These are phyloP conservation scores for Trichoderma pleuroti DNA, from an alignment of 2,329 filamentous ascomycete species.

Conservation along the genomic window DNA sequence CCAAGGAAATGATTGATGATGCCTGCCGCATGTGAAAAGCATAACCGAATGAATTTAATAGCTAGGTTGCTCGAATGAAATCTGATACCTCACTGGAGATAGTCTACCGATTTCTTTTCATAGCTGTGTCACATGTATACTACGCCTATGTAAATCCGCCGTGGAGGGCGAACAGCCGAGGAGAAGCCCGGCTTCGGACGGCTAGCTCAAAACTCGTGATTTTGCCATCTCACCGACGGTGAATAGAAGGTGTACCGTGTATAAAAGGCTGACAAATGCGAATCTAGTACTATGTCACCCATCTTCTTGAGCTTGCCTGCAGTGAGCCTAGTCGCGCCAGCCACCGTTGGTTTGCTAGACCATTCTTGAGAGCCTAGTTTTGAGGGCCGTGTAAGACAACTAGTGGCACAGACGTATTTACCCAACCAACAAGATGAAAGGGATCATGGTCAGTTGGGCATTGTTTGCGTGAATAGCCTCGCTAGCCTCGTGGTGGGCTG, in stretches of 20 bases:
- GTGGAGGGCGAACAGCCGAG: neutral
- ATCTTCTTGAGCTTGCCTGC: neutral
- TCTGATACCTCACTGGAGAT: neutral
- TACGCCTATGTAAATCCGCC: neutral
- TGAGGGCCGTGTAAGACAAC: neutral
- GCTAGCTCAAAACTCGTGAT: neutral
- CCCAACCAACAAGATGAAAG: neutral
- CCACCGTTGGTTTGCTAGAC: neutral
- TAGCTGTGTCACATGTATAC: neutral
- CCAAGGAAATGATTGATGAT: slow-evolving; percentile 15
- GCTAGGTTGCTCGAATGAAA: neutral
- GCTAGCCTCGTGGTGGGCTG: neutral
- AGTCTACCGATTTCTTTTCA: neutral
- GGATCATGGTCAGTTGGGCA: neutral
- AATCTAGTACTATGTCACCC: neutral
- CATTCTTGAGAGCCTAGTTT: neutral
- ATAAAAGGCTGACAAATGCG: neutral
- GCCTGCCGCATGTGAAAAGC: neutral
- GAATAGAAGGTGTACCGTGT: neutral
- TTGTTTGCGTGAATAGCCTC: neutral
- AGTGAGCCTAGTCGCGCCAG: neutral
- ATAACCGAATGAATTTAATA: neutral
- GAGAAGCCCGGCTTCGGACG: neutral
- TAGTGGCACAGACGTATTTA: neutral
- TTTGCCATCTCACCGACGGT: neutral